Evolutionary conservation across 257 asterid species (phyloP).

Genomic region (Cordia subcordata): DNA sequence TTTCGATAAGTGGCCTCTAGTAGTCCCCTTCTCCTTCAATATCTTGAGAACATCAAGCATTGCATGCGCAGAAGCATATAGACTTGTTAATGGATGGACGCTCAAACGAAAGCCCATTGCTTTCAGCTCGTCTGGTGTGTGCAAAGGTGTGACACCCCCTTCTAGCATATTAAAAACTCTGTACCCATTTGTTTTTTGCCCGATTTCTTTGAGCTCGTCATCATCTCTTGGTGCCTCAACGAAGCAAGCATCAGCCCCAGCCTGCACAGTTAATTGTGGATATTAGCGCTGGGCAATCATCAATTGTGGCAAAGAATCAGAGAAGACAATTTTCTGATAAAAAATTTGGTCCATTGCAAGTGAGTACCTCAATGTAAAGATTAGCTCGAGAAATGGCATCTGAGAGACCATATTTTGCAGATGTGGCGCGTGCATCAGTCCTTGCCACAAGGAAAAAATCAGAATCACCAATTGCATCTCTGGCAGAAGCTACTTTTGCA

Average conservation of each 20-base stretch:
- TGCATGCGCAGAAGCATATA: slow-evolving; percentile 18
- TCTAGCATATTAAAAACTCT: slow-evolving; percentile 19
- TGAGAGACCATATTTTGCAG: slow-evolving; percentile 19
- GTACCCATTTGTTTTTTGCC: slow-evolving; percentile 10
- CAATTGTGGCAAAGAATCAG: background rate
- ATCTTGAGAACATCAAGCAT: slow-evolving; percentile 18
- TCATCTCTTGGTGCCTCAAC: slow-evolving; percentile 19
- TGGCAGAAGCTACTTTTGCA: slow-evolving; percentile 21
- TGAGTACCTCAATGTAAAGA: slow-evolving; percentile 19
- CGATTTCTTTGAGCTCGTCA: slow-evolving; percentile 21
- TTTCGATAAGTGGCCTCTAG: slow-evolving; percentile 12
- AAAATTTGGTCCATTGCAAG: background rate
- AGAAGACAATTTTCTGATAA: background rate
- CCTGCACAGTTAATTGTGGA: background rate
- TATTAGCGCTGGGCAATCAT: background rate
- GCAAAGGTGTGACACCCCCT: slow-evolving; percentile 19
- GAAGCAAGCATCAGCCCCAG: slow-evolving; percentile 23
- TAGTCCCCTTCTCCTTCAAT: slow-evolving; percentile 18
- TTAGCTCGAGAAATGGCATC: slow-evolving; percentile 18
- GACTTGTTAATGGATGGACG: slow-evolving; percentile 18
- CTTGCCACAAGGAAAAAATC: slow-evolving; percentile 23
- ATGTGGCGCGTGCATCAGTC: slow-evolving; percentile 21
- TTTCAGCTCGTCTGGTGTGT: slow-evolving; percentile 22
- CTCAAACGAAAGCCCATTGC: slow-evolving; percentile 18
- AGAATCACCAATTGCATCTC: slow-evolving; percentile 20